Percentiles rank a stretch among this genome's conserved stretches.
Evolutionary conservation across 2,329 filamentous ascomycete genomes (phyloP).

Genomic region (Penicillium sp.): DNA sequence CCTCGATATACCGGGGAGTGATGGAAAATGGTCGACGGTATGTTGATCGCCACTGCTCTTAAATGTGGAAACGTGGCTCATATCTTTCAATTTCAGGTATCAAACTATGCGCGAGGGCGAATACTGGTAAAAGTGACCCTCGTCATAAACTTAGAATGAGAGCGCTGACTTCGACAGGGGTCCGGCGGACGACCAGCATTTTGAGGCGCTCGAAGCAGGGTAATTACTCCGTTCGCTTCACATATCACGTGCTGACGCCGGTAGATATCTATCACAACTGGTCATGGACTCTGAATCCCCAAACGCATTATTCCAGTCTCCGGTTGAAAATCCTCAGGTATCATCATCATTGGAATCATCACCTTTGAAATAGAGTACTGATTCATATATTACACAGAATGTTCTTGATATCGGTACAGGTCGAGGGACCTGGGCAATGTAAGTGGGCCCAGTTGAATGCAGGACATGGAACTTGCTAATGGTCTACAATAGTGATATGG

Average conservation of each 20-base stretch:
- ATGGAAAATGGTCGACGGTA: constrained; percentile 18
- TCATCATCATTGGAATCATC: background rate
- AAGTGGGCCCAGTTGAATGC: background rate
- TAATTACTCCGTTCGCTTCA: background rate
- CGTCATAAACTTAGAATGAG: background rate
- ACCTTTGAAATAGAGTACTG: background rate
- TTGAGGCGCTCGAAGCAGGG: constrained; percentile 18
- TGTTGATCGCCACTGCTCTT: background rate
- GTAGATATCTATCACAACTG: constrained; percentile 11
- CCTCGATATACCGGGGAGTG: constrained; percentile 15
- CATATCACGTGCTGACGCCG: background rate
- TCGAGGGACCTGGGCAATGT: constrained; percentile 19
- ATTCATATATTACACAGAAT: background rate
- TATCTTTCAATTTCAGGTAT: background rate
- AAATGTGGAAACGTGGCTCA: background rate
- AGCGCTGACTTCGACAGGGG: constrained; percentile 1
- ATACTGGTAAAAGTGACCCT: background rate
- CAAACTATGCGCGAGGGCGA: background rate
- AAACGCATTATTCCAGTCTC: constrained; percentile 14
- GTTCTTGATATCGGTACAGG: constrained; percentile 14
- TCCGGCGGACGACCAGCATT: constrained; percentile 14
- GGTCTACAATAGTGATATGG: constrained; percentile 12
- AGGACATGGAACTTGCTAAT: background rate
- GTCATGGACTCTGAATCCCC: constrained; percentile 10
- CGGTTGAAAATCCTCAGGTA: constrained; percentile 4